Evolutionary conservation across 345 rosid genomes (phyloP), one percentile per base, ranked within the genome.

Genomic region (Eucalyptus cloeziana): DNA sequence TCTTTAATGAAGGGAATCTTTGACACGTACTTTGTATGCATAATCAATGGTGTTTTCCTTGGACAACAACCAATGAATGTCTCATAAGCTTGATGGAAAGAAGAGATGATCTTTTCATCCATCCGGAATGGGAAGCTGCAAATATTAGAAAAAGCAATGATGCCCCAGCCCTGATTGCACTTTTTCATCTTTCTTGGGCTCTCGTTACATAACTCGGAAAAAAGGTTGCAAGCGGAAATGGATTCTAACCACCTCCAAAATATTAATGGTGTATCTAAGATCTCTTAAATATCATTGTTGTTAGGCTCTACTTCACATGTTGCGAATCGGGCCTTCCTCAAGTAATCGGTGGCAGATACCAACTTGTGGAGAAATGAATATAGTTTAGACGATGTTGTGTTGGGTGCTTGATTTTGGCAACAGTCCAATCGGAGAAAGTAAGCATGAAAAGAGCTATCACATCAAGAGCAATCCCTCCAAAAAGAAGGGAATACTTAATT

Each of bases 211-310:
- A n/a, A 6, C 19, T 64, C 10, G 8, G 37, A 7, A 15, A 30
- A 64, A 64, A 64, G 37, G 21, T 69, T 69, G 11, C 24, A 8
- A 69, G 79, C 6, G 1, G 22, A 69, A 24, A 31, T 31, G 12
- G 40, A 67, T 31, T 67, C 11, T 67, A 2, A 69, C 80, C 80
- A 69, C 12, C 43, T 69, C 40, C 13, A 1, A 69, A 31, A 31
- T 33, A 31, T 31, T 16, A 69, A 69, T 69, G 43, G 24, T 69
- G 43, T 16, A 69, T 69, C 13, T 31, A 69, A 69, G 80, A 31
- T 17, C 44, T 9, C 4, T 0, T 31, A 31, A 33, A 8, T 69
- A 31, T 33, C 22, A 31, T 69, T 33, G 13, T 13, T 1, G 1
- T 4, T n/a, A n/a, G 4, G 80, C 43, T 31, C 24, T 69, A 31